Evolutionary conservation across 345 rosid genomes (phyloP).

Genomic region (Litchi chinensis): DNA sequence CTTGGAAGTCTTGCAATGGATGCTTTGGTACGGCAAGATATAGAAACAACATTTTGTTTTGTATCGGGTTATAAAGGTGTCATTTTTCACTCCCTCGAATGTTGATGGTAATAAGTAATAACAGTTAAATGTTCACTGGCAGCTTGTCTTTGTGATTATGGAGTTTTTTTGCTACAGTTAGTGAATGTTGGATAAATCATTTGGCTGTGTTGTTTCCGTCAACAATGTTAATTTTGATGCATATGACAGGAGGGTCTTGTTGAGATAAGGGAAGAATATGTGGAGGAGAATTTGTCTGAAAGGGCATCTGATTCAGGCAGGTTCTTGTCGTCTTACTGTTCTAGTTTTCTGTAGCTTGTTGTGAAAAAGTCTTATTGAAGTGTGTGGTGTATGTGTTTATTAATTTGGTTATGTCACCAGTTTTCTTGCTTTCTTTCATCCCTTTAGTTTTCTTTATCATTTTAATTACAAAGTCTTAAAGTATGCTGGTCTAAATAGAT

Average conservation of each 20-base stretch:
- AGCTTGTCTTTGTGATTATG: not conserved
- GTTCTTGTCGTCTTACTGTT: constrained; percentile 15
- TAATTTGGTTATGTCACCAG: not conserved
- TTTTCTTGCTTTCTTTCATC: constrained; percentile 2
- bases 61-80: not conserved
- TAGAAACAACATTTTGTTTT: not conserved
- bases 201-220: not conserved
- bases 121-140: not conserved
- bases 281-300: constrained; percentile 46
- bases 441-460: not conserved
- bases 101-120: not conserved
- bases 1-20: not conserved
- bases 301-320: constrained; percentile 43
- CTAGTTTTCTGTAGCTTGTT: not conserved
- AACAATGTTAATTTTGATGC: constrained; percentile 4
- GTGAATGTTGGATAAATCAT: not conserved
- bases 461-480: not conserved
- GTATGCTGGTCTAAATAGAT: not conserved
- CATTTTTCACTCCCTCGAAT: not conserved
- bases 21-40: not conserved
- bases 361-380: constrained; percentile 1
- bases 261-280: constrained; percentile 88
- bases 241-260: constrained; percentile 74
- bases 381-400: constrained; percentile 1
- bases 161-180: not conserved